Base-by-base conservation (phyloP, 148 eudicot genomes). In the Vaccinium macrocarpon region DNA sequence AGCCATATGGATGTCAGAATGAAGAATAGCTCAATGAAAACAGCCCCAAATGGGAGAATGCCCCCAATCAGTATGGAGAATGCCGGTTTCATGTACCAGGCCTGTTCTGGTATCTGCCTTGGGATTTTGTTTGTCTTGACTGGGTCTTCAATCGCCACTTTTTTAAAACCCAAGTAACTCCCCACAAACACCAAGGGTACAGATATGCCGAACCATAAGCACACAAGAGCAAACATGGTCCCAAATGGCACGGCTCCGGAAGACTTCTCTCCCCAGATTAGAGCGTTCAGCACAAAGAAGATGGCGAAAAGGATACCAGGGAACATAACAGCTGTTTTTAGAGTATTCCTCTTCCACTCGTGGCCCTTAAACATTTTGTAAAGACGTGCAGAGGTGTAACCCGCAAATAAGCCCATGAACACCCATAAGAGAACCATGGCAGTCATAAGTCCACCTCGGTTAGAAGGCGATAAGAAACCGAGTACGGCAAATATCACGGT, bases 341-440 rank as follows among this genome's bases (percentile, higher is more conserved):
- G 76, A 19, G 90, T 80, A 55, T 75, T 84, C 64, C 74, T 86
- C 62, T 88, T 88, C 90, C 88, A 88, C 15, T 85, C 90, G 27
- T 84, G 72, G 38, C 90, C 90, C 77, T 86, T 88, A 11, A 88
- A 84, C 84, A 88, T 85, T 81, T 88, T 88, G 83, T 88, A 83
- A 19, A 88, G 68, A 15, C 85, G 83, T 27, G 84, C 88, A 4
- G 91, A 89, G 55, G 91, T 71, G 71, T 87, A 87, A 52, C 91
- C 91, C 4, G 88, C 91, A 49, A 85, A 83, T 74, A 89, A 76
- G 51, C 91, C 91, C 91, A 89, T 89, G 82, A 89, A 87, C 49
- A 89, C 91, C 91, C 91, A 89, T 70, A 89, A 78, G 55, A 89
- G 85, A 83, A 89, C 89, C 91, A 89, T 89, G 56, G 87, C 91